Evolutionary conservation across 805 yeast species (phyloP).

Genomic region (Groenewaldozyma salmanticensis): DNA sequence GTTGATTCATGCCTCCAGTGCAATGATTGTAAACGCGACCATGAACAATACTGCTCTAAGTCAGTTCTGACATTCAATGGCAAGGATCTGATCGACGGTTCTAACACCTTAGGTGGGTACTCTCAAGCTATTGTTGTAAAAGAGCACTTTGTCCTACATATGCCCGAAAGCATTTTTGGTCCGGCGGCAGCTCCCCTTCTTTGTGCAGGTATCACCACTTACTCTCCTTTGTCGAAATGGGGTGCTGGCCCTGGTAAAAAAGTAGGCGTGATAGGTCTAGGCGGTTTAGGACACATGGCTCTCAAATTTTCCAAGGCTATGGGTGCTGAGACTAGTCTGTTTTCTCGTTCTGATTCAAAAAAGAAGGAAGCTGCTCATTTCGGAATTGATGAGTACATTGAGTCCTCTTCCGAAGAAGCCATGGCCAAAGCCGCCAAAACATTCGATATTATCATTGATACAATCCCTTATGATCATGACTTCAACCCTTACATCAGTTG

Average conservation of each 20-base stretch:
- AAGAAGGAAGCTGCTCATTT: conserved; percentile 42
- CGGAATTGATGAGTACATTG: conserved; percentile 49
- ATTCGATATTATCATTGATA: background rate
- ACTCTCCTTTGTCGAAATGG: conserved; percentile 46
- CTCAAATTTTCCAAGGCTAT: conserved; percentile 48
- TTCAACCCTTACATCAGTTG: background rate
- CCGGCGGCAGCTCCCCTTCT: conserved; percentile 44
- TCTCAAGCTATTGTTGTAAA: background rate
- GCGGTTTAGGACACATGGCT: conserved; percentile 61
- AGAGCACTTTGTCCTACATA: background rate
- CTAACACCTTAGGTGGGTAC: background rate
- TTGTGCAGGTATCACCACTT: conserved; percentile 72
- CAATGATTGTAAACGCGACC: background rate
- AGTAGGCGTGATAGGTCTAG: conserved; percentile 54
- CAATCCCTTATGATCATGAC: background rate
- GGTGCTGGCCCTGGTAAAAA: conserved; percentile 40
- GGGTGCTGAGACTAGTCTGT: conserved; percentile 53
- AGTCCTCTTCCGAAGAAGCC: background rate
- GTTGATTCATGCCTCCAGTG: background rate
- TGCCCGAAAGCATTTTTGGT: background rate
- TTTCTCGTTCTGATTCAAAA: conserved; percentile 43
- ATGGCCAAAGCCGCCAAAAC: conserved; percentile 27
- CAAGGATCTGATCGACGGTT: background rate
- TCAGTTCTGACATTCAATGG: background rate
- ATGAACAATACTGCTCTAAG: background rate